phyloP scores from a whole-genome alignment of 164 flowering plant genomes.

The Aristolochia fimbriata region DNA sequence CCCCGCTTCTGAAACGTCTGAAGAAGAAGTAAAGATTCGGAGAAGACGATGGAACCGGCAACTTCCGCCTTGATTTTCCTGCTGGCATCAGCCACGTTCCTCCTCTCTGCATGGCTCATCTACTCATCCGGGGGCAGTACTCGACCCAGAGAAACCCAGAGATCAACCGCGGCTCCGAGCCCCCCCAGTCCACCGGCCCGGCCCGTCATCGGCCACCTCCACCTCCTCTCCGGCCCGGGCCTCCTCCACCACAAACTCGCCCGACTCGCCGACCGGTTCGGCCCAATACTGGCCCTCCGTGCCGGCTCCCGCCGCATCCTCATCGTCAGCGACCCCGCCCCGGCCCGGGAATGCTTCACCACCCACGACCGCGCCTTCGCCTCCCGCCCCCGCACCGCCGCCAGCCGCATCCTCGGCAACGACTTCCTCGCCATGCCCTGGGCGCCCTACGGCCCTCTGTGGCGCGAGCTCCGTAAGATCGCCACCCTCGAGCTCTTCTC shows the following conservation, averaged over 20 bases:
- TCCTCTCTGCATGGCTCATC: not conserved
- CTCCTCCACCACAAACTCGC: not conserved
- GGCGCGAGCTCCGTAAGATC: constrained; percentile 4
- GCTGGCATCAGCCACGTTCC: no score
- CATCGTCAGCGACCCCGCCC: not conserved
- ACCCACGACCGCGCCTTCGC: constrained; percentile 4
- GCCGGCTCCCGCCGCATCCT: not conserved
- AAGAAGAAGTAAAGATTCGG: no score
- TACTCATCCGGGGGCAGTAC: no score
- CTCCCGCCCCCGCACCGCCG: constrained; percentile 1
- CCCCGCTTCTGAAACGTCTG: no score
- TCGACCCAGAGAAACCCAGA: no score
- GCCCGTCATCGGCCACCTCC: constrained; percentile 7
- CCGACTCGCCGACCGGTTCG: constrained; percentile 4
- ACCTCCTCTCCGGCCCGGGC: not conserved
- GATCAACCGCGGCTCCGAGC: not conserved
- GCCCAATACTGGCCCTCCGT: constrained; percentile 1
- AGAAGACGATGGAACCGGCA: no score
- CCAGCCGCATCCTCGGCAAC: not conserved
- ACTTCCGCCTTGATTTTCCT: no score
- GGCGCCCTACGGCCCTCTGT: constrained; percentile 6
- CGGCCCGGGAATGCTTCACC: constrained; percentile 6
- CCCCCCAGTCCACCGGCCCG: not conserved
- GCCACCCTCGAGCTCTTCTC: constrained; percentile 3
- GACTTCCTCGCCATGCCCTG: not conserved